Evolutionary conservation across 371 early-diverging fungal species (phyloP).

Genomic region (Dichotomocladium elegans): DNA sequence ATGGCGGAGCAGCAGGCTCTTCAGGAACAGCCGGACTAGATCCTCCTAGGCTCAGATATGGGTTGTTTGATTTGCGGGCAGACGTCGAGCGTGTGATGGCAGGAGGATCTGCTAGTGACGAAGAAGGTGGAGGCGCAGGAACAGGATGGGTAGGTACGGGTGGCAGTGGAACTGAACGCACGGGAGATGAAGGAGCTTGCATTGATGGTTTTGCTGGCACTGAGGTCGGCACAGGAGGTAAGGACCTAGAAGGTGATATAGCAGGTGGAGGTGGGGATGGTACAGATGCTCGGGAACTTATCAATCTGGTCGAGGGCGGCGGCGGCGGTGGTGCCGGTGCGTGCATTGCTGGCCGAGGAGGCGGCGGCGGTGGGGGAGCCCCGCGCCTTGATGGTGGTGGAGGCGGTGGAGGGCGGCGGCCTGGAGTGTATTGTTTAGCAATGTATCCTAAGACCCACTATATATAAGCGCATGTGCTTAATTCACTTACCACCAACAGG

Average conservation of each 20-base stretch:
- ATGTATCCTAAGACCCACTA: neutral
- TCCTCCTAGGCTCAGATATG: neutral
- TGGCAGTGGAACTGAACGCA: neutral
- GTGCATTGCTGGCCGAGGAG: conserved; percentile 5
- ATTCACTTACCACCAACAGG: conserved; percentile 32
- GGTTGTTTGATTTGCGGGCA: neutral
- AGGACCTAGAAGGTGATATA: conserved; percentile 7
- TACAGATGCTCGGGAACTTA: conserved; percentile 1
- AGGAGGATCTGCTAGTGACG: neutral
- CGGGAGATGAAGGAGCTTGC: conserved; percentile 1
- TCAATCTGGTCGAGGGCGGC: conserved; percentile 11
- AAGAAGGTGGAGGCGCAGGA: neutral
- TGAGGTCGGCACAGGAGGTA: conserved; percentile 3
- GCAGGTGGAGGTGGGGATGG: conserved; percentile 9
- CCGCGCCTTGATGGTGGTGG: conserved; percentile 13
- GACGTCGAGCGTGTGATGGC: neutral
- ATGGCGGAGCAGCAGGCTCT: neutral
- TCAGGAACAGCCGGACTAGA: neutral
- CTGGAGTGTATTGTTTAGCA: conserved; percentile 5
- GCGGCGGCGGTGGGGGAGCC: conserved; percentile 14
- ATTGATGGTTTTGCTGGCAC: neutral
- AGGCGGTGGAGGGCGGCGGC: conserved; percentile 44
- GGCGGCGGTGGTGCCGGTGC: conserved; percentile 25
- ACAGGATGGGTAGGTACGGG: neutral
- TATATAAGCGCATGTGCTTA: neutral